Evolutionary conservation across 352 stramenopile genomes (phyloP).

Genomic region (Pythium utonaiense): DNA sequence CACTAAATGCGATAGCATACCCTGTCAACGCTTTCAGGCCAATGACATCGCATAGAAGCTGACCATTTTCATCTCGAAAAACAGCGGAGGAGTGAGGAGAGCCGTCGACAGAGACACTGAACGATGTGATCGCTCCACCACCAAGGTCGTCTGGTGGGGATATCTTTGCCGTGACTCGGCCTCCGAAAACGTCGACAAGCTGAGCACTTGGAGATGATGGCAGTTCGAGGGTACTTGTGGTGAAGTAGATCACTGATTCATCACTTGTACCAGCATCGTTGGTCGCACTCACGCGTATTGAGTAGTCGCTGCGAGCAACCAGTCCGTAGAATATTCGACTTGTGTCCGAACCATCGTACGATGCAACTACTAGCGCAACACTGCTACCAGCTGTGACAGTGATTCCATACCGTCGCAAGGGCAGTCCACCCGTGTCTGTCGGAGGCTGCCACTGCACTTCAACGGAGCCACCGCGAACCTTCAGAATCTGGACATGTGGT

Average conservation of each 20-base stretch:
- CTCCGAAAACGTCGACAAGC: slow-evolving; percentile 29
- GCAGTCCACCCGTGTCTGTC: slow-evolving; percentile 31
- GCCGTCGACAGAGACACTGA: slow-evolving; percentile 32
- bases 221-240: slow-evolving; percentile 30
- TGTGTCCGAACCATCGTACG: slow-evolving; percentile 20
- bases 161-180: slow-evolving; percentile 28
- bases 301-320: slow-evolving; percentile 34
- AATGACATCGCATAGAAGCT: slow-evolving; percentile 31
- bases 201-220: slow-evolving; percentile 16
- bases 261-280: slow-evolving; percentile 32
- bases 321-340: slow-evolving; percentile 26
- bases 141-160: slow-evolving; percentile 36
- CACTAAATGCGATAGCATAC: slow-evolving; percentile 31
- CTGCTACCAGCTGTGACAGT: background rate
- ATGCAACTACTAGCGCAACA: slow-evolving; percentile 9
- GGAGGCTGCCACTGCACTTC: slow-evolving; percentile 20
- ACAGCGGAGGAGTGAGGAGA: background rate
- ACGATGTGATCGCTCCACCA: slow-evolving; percentile 27
- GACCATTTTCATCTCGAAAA: background rate
- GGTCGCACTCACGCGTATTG: slow-evolving; percentile 18
- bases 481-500: slow-evolving; percentile 15
- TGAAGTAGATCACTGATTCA: background rate
- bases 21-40: slow-evolving; percentile 24
- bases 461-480: slow-evolving; percentile 31
- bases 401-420: background rate